Percentiles rank a stretch among this genome's conserved stretches.
Conservation (phyloP, 148 eudicot genomes). For the Simmondsia chinensis region DNA sequence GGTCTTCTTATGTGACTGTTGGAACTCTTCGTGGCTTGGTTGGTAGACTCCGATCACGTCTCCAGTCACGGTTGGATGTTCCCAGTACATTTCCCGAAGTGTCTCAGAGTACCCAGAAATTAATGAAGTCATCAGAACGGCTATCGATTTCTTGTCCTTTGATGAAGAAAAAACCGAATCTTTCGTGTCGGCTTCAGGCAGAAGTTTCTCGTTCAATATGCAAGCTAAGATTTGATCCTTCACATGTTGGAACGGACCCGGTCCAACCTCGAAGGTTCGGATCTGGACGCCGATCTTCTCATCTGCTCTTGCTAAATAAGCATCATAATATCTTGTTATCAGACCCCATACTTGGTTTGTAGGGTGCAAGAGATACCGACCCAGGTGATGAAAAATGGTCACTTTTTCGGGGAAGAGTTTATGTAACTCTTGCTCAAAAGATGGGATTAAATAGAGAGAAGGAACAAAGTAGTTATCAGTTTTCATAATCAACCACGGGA, state of each 20-base stretch:
- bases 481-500: conserved; percentile 81
- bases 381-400: conserved; percentile 72
- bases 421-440: conserved; percentile 63
- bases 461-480: conserved; percentile 83
- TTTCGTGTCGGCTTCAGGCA: conserved; percentile 43
- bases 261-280: conserved; percentile 55
- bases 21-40: conserved; percentile 81
- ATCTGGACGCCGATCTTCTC: conserved; percentile 80
- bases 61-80: conserved; percentile 62
- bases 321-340: conserved; percentile 60
- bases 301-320: conserved; percentile 76
- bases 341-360: conserved; percentile 95
- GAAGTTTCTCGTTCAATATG: conserved; percentile 49
- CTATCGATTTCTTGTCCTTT: conserved; percentile 32
- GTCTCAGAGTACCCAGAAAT: conserved; percentile 58
- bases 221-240: conserved; percentile 70
- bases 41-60: conserved; percentile 58
- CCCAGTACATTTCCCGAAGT: conserved; percentile 57
- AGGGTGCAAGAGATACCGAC: conserved; percentile 88
- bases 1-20: conserved; percentile 49
- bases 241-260: conserved; percentile 71
- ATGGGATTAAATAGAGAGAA: conserved; percentile 68
- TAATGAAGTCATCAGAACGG: conserved; percentile 72
- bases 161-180: conserved; percentile 14
- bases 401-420: conserved; percentile 72